Base-by-base conservation (phyloP, 306 rosid genomes). In the Medicago truncatula region DNA sequence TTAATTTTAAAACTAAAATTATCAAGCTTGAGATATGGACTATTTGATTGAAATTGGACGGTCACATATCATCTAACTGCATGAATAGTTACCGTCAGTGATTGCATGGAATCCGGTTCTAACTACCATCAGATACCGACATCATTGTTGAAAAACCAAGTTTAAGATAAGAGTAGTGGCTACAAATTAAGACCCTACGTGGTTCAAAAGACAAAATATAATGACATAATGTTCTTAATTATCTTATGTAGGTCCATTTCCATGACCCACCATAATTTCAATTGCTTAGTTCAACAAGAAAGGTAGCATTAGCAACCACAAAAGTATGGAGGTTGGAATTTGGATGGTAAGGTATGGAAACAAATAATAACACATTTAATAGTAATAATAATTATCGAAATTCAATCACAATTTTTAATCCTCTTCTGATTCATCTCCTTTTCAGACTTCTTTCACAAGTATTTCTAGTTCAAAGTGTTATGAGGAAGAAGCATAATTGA, bases 181-280 rank as follows among this genome's bases (percentile, higher is more conserved):
- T 61, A 31, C 62, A 80, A 75, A 54, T 28, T 52, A 69, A n/a
- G 76, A 70, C 62, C 85, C 88, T 46, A 80, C 77, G 70, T 44
- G 67, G 53, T 84, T 73, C 34, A 16, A 76, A 83, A 63, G 54
- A 74, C 76, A 54, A 61, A 72, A 40, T 39, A 67, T 60, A 53
- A 20, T 52, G 56, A 70, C 61, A 36, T 7, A 23, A 58, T 46
- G 61, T 39, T 31, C 49, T 25, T 23, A 59, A 44, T 52, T 38
- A 31, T 76, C 43, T 52, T 44, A n/a, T 46, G 65, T 38, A 59
- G 59, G 59, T 79, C 86, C 86, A 84, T 83, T 43, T 76, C 63
- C 71, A 61, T 76, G 88, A 71, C 89, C 86, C 89, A 84, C 87
- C 57, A 7, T 72, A 54, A 58, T 50, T 80, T 76, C 63, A 80